Conservation (phyloP, 352 stramenopile species). For the Globisporangium radiosum region DNA sequence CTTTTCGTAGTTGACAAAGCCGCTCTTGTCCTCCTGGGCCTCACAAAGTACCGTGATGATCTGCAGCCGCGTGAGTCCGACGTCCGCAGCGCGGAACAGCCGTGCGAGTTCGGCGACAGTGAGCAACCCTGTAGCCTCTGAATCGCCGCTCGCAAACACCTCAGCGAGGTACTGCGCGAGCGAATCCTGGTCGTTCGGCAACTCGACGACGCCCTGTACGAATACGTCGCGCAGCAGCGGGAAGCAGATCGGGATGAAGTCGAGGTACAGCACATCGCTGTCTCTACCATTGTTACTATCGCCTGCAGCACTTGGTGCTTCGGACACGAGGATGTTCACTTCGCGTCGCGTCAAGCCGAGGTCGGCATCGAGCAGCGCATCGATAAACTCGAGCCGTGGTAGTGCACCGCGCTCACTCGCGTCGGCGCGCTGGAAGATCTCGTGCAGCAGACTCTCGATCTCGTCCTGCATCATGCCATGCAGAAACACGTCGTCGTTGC, state of each 20-base stretch:
- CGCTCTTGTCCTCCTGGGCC: constrained; percentile 67
- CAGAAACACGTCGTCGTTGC: constrained; percentile 42
- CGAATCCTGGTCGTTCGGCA: constrained; percentile 55
- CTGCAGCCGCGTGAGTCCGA: constrained; percentile 73
- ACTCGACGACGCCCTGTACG: constrained; percentile 46
- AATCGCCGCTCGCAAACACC: constrained; percentile 65
- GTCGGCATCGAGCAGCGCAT: constrained; percentile 60
- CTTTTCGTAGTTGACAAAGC: constrained; percentile 71
- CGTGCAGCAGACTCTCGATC: constrained; percentile 66
- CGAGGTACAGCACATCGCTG: constrained; percentile 26
- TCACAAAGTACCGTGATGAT: constrained; percentile 65
- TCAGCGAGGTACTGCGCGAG: constrained; percentile 68
- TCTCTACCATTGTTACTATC: constrained; percentile 20
- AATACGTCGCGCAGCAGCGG: constrained; percentile 46
- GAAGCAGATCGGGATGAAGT: constrained; percentile 65
- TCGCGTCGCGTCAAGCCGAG: constrained; percentile 59
- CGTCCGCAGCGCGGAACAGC: constrained; percentile 49
- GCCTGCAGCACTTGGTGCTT: constrained; percentile 19
- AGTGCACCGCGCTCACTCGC: constrained; percentile 43
- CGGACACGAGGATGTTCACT: constrained; percentile 74
- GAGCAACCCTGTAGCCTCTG: constrained; percentile 52
- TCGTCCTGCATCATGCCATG: constrained; percentile 81
- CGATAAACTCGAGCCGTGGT: constrained; percentile 50
- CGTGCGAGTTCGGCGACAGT: constrained; percentile 51
- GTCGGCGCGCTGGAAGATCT: constrained; percentile 70